Base-by-base conservation (phyloP, 2,329 filamentous ascomycete species). In the Laburnicola sp. region DNA sequence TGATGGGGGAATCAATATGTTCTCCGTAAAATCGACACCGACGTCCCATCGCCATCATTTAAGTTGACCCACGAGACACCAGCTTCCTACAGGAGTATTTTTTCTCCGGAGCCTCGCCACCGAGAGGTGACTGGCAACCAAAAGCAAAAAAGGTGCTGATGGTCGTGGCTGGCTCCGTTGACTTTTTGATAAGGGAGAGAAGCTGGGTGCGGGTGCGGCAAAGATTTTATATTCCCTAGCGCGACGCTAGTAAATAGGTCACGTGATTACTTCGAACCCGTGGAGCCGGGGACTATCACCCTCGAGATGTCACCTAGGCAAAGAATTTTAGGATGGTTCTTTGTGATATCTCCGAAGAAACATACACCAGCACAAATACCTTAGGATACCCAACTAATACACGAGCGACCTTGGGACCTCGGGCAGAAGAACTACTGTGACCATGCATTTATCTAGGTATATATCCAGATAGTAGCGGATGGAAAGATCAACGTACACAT, bases 11-110 rank as follows among this genome's bases (percentile, higher is more conserved):
- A 46, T 52, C 10, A 71, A 73, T 74, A 80, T 83, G 82, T 85
- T 75, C 84, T 85, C 85, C 82, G 79, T 86, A 81, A 72, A 53
- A 82, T 86, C 83, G 85, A 86, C 85, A 87, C 86, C 82, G 78
- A 75, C 75, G 76, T 75, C 82, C 79, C 84, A 84, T 86, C 82
- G 84, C 83, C 83, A 80, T 85, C 84, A 86, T 68, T 81, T 58
- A 85, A 87, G 84, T 85, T 76, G 82, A 86, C 83, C 75, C 83
- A 82, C 83, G 84, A 80, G 79, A 79, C 78, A 75, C 76, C 80
- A 84, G 86, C 83, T 88, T 87, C 85, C 85, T 87, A 86, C 65
- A 73, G 75, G 75, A 74, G 70, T 70, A 55, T 83, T 76, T 16
- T 53, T 72, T 87, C 84, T 87, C 76, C 82, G 82, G 82, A 84